A percentile compares a stretch with the other conserved stretches of the same genome.
phyloP scores from a whole-genome alignment of 768 basidiomycete species.

The Terana coerulea region DNA sequence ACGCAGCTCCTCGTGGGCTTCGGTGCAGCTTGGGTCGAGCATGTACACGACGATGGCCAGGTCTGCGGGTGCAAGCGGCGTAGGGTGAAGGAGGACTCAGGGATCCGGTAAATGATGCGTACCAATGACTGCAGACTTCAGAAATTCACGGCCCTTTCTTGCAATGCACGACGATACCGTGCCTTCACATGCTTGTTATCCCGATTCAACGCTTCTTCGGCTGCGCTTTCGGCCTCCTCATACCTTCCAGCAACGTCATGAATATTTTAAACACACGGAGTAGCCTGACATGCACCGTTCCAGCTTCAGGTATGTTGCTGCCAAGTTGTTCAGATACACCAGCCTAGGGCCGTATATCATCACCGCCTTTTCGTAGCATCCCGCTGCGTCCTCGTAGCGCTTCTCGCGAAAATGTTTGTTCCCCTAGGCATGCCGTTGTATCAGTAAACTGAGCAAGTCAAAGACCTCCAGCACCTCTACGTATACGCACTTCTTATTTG shows the following conservation, averaged over 20 bases:
- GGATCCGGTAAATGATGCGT: too few relatives aligned
- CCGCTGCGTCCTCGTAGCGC: conserved; percentile 34
- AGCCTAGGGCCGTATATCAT: conserved; percentile 35
- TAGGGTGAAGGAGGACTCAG: too few relatives aligned
- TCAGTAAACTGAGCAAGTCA: neutral
- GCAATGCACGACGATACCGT: conserved; percentile 33
- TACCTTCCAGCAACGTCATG: conserved; percentile 26
- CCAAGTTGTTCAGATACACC: conserved; percentile 38
- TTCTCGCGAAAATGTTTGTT: conserved; percentile 38
- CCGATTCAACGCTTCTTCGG: conserved; percentile 23
- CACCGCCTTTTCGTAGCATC: conserved; percentile 38
- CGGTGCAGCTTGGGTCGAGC: conserved; percentile 26
- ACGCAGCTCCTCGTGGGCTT: conserved; percentile 18
- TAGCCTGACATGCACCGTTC: conserved; percentile 23
- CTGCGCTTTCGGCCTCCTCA: conserved; percentile 26
- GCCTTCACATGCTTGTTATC: conserved; percentile 33
- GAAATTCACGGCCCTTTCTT: conserved; percentile 23
- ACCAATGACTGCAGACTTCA: conserved; percentile 24
- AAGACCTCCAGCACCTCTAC: too few relatives aligned
- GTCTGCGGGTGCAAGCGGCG: conserved; percentile 21
- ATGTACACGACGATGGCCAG: conserved; percentile 22
- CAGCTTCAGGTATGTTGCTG: conserved; percentile 40
- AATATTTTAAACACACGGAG: too few relatives aligned
- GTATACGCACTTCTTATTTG: conserved; percentile 26
- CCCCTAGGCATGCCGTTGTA: conserved; percentile 29